Conservation (phyloP, 306 rosid species). For the Castanea crenata region DNA sequence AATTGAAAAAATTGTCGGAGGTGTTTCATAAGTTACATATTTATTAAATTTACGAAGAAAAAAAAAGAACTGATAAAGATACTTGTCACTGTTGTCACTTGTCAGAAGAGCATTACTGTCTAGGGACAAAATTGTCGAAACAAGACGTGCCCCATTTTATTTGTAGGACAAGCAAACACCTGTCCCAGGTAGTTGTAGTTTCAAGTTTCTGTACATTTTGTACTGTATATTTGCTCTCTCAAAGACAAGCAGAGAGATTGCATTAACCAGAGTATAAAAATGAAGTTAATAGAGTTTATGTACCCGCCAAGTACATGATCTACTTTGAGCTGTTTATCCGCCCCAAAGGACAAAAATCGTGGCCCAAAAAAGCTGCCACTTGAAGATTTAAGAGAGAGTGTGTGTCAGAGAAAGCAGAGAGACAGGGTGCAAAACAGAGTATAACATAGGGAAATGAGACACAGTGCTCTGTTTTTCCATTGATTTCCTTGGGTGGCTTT, state of each 20-base stretch:
- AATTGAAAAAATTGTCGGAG: too few species aligned
- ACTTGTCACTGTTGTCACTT: too few species aligned
- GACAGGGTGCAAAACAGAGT: not conserved
- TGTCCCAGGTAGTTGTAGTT: not conserved
- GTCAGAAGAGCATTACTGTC: not conserved
- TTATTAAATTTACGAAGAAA: too few species aligned
- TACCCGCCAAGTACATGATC: conserved; percentile 34
- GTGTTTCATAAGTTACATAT: too few species aligned
- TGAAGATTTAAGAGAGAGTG: conserved; percentile 2
- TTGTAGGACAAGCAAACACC: not conserved
- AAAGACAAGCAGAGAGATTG: too few species aligned
- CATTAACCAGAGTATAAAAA: too few species aligned
- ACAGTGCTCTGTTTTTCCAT: conserved; percentile 13
- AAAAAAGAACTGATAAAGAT: too few species aligned
- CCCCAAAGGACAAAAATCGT: not conserved
- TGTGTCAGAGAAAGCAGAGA: not conserved
- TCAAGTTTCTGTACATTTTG: too few species aligned
- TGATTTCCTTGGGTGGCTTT: not conserved
- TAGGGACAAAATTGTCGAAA: not conserved
- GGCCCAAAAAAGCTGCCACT: conserved; percentile 21
- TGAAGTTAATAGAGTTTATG: not conserved
- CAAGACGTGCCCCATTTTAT: not conserved
- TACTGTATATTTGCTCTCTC: too few species aligned
- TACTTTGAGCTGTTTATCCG: conserved; percentile 8
- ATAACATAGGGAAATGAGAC: not conserved